Conservation (phyloP, 2,329 filamentous ascomycete genomes). For the Phyllosticta ampelicida region DNA sequence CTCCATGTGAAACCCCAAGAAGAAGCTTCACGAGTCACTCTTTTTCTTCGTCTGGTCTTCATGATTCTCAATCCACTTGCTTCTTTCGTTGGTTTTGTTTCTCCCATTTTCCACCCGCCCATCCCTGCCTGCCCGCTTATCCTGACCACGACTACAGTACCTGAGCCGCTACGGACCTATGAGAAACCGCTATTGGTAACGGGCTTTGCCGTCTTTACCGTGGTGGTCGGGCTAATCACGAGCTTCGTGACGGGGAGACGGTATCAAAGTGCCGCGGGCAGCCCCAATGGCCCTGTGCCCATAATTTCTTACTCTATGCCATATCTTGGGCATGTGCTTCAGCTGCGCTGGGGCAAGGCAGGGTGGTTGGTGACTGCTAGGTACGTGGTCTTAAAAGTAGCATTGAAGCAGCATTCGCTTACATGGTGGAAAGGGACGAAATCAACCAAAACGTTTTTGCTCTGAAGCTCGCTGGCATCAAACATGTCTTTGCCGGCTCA, state of each 20-base stretch:
- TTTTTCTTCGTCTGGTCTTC: too few species aligned
- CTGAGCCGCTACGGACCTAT: slow-evolving; percentile 38
- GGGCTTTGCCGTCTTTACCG: slow-evolving; percentile 17
- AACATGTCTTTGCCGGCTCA: not conserved
- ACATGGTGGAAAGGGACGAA: not conserved
- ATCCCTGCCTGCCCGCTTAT: slow-evolving; percentile 33
- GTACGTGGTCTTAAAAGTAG: not conserved
- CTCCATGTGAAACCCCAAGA: not conserved
- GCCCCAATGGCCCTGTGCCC: not conserved
- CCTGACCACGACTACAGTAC: slow-evolving; percentile 36
- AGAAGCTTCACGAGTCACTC: not conserved
- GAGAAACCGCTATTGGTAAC: slow-evolving; percentile 19
- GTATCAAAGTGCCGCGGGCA: not conserved
- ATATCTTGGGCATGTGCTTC: not conserved
- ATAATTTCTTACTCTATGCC: not conserved
- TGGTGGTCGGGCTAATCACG: slow-evolving; percentile 13
- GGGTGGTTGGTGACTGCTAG: not conserved
- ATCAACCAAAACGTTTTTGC: not conserved
- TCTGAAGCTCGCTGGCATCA: not conserved
- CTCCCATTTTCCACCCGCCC: slow-evolving; percentile 28
- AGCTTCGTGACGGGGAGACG: not conserved
- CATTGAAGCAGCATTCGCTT: not conserved
- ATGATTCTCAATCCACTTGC: too few species aligned
- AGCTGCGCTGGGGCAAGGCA: not conserved
- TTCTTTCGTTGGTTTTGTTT: slow-evolving; percentile 16